Base-by-base conservation (phyloP, 805 yeast species). In the Saccharomycopsis malanga region DNA sequence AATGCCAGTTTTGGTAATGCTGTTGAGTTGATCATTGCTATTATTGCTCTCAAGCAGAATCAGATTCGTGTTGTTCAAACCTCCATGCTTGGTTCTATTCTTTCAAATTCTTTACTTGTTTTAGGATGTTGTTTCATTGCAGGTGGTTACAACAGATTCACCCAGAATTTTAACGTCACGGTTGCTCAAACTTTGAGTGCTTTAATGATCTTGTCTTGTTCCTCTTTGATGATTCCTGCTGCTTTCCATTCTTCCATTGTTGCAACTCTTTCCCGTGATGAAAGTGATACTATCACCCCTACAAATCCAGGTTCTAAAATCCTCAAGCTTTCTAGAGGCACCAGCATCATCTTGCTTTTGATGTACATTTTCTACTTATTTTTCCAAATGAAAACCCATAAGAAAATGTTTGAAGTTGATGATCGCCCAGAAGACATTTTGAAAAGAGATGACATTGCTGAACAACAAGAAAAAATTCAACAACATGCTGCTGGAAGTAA, bases 1-100 rank as follows among this genome's bases (percentile, higher is more conserved):
- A 93, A 93, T 66, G 98, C 98, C 2, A 89, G 97, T 10, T 87
- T 93, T 63, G 98, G 98, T 50, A 93, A 93, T 64, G 98, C 98
- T 2, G 96, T 93, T 18, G 98, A 93, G 68, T 79, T 93, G 53
- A 93, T 93, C 62, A 97, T 93, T 34, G 86, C 96, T 1, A 70
- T 93, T 23, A 87, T 91, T 56, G 98, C 98, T 1, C 71, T 93
- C 57, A 72, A 68, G 56, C 83, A 85, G 39, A 86, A 87, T 56
- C 96, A 93, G 66, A 79, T 93, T 43, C 76, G 95, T 54, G 89
- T 93, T 58, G 98, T 93, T 25, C 98, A 93, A 66, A 95, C 98
- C 3, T 84, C 95, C 17, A 91, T 93, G 98, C 74, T 93, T 50
- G 98, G 98, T 29, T 83, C 95, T 47, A 85, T 93, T 52, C 71